Conservation (phyloP, 257 asterid genomes). For the Solanum chmielewskii region DNA sequence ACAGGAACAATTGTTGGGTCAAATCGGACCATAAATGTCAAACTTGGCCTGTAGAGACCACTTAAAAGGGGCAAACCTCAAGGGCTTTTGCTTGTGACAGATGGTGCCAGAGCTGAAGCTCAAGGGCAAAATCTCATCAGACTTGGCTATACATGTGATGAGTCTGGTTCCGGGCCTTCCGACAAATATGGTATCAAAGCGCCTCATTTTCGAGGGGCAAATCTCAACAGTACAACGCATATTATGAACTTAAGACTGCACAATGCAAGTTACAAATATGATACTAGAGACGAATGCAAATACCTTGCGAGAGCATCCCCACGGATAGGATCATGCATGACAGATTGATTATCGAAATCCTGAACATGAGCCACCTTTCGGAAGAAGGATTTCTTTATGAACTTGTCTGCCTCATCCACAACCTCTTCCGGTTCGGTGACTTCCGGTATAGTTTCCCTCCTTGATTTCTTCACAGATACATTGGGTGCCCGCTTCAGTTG, state of each 20-base stretch:
- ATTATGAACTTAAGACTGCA: too few species aligned
- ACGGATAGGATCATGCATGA: slow-evolving; percentile 9
- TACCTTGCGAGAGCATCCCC: slow-evolving; percentile 11
- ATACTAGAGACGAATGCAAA: too few species aligned
- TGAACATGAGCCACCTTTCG: slow-evolving; percentile 30
- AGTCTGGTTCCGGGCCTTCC: not conserved
- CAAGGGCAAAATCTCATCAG: too few species aligned
- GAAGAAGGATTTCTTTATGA: slow-evolving; percentile 22
- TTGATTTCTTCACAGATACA: slow-evolving; percentile 21
- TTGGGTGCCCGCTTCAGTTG: slow-evolving; percentile 15
- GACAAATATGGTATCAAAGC: not conserved
- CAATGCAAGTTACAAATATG: too few species aligned
- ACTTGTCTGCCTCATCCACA: slow-evolving; percentile 5
- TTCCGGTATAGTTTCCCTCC: slow-evolving; percentile 24
- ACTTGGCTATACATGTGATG: too few species aligned
- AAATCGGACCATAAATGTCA: not conserved
- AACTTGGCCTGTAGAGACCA: not conserved
- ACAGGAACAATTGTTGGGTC: not conserved
- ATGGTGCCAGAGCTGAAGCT: too few species aligned
- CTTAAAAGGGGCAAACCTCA: too few species aligned
- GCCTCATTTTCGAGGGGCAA: too few species aligned
- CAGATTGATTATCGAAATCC: slow-evolving; percentile 8
- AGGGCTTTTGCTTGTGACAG: too few species aligned
- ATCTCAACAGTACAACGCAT: too few species aligned
- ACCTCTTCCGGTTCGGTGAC: slow-evolving; percentile 26